A percentile compares a stretch with the other conserved stretches of the same genome.
Conservation (phyloP, 148 eudicot genomes). For the Chenopodium formosanum region DNA sequence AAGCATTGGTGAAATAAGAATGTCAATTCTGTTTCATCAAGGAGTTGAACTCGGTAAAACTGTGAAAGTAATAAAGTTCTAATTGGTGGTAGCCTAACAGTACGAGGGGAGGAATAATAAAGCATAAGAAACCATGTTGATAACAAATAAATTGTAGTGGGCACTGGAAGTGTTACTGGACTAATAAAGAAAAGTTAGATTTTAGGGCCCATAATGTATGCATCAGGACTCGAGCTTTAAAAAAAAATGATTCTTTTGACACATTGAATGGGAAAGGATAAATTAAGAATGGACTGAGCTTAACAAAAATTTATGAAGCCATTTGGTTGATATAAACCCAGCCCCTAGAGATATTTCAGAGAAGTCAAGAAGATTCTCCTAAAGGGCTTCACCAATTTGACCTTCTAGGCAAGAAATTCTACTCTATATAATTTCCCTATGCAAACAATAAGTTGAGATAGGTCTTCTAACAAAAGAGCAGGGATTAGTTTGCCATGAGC, state of each 20-base stretch:
- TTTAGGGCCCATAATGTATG: background rate
- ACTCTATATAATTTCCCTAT: background rate
- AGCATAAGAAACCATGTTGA: background rate
- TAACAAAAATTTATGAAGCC: background rate
- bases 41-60: background rate
- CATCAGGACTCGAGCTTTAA: background rate
- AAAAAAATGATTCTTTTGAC: background rate
- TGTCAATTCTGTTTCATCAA: background rate
- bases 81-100: background rate
- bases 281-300: background rate
- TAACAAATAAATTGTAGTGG: background rate
- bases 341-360: background rate
- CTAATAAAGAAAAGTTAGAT: too few species aligned
- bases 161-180: background rate
- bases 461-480: background rate
- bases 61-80: background rate
- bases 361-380: background rate
- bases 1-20: background rate
- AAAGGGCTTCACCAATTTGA: background rate
- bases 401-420: background rate
- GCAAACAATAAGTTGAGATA: background rate
- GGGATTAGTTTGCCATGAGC: background rate
- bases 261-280: background rate
- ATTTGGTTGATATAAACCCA: background rate
- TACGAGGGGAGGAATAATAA: background rate